Evolutionary conservation across 345 rosid genomes (phyloP).

Genomic region (Camelina neglecta): DNA sequence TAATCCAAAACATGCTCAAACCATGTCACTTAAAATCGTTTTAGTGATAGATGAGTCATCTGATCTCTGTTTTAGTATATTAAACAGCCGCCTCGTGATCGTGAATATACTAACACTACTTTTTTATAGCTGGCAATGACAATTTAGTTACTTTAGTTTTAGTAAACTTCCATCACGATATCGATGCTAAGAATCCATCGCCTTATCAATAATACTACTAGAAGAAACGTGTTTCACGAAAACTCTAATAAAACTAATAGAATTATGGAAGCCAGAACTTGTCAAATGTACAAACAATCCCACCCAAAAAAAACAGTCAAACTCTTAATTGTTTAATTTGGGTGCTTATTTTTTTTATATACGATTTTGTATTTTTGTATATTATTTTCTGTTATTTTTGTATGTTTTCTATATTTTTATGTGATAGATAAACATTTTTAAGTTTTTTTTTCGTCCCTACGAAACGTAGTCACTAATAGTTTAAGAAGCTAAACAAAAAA

Average conservation of each 20-base stretch:
- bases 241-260: background rate
- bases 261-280: background rate
- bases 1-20: background rate
- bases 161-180: background rate
- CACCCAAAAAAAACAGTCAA: background rate
- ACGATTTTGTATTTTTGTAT: background rate
- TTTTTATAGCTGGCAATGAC: slow-evolving; percentile 16
- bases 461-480: no score
- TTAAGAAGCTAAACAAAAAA: no score
- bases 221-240: slow-evolving; percentile 33
- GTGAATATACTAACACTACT: background rate
- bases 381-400: no score
- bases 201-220: background rate
- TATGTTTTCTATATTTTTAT: no score
- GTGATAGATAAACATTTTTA: no score
- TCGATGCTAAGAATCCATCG: background rate
- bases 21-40: background rate
- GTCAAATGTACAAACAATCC: background rate
- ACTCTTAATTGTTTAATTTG: background rate
- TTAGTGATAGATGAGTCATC: slow-evolving; percentile 20
- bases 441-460: no score
- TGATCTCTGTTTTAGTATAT: background rate
- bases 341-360: background rate
- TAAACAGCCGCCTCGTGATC: no score
- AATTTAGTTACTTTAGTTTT: slow-evolving; percentile 1